Conservation (phyloP, 345 rosid species). For the Syzygium jambos region DNA sequence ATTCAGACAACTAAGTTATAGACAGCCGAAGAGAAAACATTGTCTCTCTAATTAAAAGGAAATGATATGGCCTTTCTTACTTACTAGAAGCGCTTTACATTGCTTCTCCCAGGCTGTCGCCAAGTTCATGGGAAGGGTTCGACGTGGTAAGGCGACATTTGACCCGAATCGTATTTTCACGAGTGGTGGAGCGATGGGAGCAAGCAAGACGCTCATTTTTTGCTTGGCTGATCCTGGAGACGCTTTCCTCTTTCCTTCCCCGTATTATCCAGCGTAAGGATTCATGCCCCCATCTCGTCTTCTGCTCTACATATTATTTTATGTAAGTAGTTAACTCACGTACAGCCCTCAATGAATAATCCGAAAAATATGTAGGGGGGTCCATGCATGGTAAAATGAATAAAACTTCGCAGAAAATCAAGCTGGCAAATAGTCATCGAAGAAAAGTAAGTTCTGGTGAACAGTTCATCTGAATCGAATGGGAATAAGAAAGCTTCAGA, state of each 20-base stretch:
- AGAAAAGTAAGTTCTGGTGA: not conserved
- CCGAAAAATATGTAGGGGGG: not conserved
- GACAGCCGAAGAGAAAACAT: not conserved
- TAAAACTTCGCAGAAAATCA: not conserved
- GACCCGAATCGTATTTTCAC: constrained; percentile 62
- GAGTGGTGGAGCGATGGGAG: constrained; percentile 38
- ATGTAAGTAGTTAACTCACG: not conserved
- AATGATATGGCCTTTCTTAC: too few relatives aligned
- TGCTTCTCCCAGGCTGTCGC: constrained; percentile 47
- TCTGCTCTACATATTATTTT: not conserved
- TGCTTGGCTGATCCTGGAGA: constrained; percentile 6
- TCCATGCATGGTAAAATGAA: not conserved
- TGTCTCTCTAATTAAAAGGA: not conserved
- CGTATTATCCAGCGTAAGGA: constrained; percentile 12
- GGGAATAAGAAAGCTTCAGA: not conserved
- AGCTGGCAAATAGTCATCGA: not conserved
- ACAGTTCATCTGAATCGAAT: not conserved
- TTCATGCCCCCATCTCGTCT: not conserved
- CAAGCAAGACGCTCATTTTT: constrained; percentile 1
- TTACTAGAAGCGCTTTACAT: not conserved
- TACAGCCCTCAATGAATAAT: not conserved
- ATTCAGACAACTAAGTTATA: constrained; percentile 44
- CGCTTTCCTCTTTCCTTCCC: constrained; percentile 15
- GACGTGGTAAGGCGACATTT: constrained; percentile 46
- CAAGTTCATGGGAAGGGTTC: constrained; percentile 56